Conservation (phyloP, 164 flowering plant species). For the Liquidambar formosana region DNA sequence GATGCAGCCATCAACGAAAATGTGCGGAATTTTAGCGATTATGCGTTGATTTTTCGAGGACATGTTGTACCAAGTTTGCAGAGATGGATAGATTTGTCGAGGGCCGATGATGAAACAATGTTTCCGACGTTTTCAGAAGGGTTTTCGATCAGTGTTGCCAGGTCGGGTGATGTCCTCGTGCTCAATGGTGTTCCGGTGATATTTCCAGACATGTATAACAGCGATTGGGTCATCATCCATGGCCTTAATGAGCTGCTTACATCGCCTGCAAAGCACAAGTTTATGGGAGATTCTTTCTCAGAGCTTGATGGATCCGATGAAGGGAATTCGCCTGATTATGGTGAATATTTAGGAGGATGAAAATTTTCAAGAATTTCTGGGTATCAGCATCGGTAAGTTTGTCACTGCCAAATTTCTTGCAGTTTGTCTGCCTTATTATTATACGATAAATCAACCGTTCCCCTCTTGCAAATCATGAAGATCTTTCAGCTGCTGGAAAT, state of each 20-base stretch:
- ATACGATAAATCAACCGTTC: background rate
- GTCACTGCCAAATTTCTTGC: too few relatives aligned
- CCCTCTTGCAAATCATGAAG: background rate
- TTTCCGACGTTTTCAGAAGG: constrained; percentile 15
- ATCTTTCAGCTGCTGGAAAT: too few relatives aligned
- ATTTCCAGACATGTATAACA: constrained; percentile 7
- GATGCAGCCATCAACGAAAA: constrained; percentile 15
- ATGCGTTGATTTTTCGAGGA: constrained; percentile 8
- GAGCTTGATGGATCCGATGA: constrained; percentile 2
- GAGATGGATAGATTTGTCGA: constrained; percentile 15
- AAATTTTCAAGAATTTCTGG: background rate
- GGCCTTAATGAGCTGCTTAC: constrained; percentile 3
- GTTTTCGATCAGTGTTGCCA: constrained; percentile 17
- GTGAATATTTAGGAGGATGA: background rate
- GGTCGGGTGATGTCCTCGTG: constrained; percentile 18
- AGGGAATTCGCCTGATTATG: constrained; percentile 1
- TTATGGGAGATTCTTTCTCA: constrained; percentile 1
- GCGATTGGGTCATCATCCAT: constrained; percentile 21
- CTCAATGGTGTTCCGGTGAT: constrained; percentile 24
- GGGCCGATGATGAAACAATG: constrained; percentile 8
- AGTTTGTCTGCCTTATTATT: background rate
- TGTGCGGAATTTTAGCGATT: constrained; percentile 13
- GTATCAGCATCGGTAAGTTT: too few relatives aligned
- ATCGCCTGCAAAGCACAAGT: background rate
- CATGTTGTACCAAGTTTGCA: constrained; percentile 20